Conservation (phyloP, 2,329 filamentous ascomycete species). For the Pseudogymnoascus sp. region DNA sequence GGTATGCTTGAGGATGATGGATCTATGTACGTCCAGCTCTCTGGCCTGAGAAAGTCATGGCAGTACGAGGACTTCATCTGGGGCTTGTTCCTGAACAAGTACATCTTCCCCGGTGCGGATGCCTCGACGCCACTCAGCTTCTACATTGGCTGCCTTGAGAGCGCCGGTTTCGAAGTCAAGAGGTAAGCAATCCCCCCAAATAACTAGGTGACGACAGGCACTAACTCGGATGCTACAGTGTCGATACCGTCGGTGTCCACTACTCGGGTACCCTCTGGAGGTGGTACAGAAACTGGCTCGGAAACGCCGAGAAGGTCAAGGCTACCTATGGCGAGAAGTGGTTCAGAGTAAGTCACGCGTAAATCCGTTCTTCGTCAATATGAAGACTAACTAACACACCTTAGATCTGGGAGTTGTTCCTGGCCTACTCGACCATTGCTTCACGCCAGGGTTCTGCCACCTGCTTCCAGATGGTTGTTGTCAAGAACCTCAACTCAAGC, state of each 20-base stretch:
- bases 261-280: constrained; percentile 65
- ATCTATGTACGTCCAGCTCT: constrained; percentile 64
- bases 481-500: constrained; percentile 85
- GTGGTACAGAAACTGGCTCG: constrained; percentile 70
- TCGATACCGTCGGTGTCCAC: constrained; percentile 34
- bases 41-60: constrained; percentile 62
- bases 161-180: constrained; percentile 63
- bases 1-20: constrained; percentile 67
- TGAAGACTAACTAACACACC: neutral
- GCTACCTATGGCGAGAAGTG: constrained; percentile 63
- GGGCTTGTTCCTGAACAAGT: constrained; percentile 73
- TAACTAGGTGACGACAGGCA: constrained; percentile 18
- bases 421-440: constrained; percentile 76
- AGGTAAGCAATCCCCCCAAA: constrained; percentile 15
- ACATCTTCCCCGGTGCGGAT: constrained; percentile 66
- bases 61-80: constrained; percentile 68
- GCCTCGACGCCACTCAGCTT: constrained; percentile 62
- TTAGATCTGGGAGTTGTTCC: constrained; percentile 87
- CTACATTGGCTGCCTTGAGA: constrained; percentile 59
- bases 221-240: neutral
- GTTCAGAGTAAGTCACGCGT: constrained; percentile 51
- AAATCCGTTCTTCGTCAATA: neutral
- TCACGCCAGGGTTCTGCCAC: constrained; percentile 78
- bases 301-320: constrained; percentile 60
- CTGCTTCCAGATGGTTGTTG: constrained; percentile 78